Percentiles rank a stretch among this genome's conserved stretches.
Conservation (phyloP, 176 grass and related monocot species). For the Secale cereale region DNA sequence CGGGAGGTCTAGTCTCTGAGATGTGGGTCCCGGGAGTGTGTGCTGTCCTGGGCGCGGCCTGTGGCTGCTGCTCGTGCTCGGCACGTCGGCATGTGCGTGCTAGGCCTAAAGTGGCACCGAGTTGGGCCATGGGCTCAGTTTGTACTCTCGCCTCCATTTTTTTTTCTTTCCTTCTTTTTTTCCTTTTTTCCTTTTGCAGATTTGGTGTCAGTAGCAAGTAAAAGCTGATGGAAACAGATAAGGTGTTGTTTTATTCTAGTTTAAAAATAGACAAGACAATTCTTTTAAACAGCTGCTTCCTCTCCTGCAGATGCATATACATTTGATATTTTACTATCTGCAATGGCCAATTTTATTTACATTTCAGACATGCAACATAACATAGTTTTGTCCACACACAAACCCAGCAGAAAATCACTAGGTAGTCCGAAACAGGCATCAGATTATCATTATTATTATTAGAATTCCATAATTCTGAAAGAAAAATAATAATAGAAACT, state of each 20-base stretch:
- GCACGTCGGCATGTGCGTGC: conserved; percentile 7
- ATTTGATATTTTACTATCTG: not conserved
- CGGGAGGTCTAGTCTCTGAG: not conserved
- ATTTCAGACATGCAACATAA: not conserved
- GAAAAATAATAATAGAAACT: no score
- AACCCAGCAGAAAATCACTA: not conserved
- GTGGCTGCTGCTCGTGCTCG: conserved; percentile 22
- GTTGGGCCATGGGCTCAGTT: not conserved
- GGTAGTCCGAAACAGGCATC: not conserved
- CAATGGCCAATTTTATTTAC: not conserved
- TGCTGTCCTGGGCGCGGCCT: not conserved
- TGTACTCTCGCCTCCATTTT: not conserved
- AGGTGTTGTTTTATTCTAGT: not conserved
- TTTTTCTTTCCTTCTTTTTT: rapidly evolving
- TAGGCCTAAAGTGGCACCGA: not conserved
- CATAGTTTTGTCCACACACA: not conserved
- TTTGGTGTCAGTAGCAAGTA: not conserved
- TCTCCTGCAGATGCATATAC: not conserved
- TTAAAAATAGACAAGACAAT: not conserved
- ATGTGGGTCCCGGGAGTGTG: not conserved
- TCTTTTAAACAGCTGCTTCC: no score
- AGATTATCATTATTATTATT: not conserved
- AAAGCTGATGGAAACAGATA: not conserved
- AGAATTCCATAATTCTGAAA: not conserved
- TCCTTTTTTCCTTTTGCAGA: not conserved